phyloP scores from a whole-genome alignment of 345 rosid genomes.

The Gossypium longicalyx region DNA sequence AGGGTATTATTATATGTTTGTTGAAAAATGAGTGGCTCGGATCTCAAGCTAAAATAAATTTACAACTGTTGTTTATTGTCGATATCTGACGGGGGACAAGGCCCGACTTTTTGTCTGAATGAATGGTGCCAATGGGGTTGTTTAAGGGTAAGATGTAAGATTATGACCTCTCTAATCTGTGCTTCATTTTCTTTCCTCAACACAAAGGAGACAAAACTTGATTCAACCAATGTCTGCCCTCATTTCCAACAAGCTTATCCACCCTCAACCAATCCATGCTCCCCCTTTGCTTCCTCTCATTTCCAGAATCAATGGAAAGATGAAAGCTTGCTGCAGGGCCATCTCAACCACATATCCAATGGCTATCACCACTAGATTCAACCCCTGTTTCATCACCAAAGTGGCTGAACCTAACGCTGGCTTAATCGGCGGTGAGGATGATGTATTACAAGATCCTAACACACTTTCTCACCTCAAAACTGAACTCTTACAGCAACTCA shows the following conservation, averaged over 20 bases:
- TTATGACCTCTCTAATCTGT: no score
- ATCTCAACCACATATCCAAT: conserved; percentile 17
- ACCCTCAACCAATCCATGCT: conserved; percentile 14
- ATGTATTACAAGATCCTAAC: not conserved
- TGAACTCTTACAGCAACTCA: conserved; percentile 37
- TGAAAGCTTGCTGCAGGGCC: conserved; percentile 10
- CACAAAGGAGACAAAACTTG: not conserved
- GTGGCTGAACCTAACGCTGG: not conserved
- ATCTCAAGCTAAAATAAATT: conserved; percentile 15
- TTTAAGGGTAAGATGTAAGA: no score
- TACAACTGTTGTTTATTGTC: not conserved
- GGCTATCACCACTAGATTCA: conserved; percentile 3
- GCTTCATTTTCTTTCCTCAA: no score
- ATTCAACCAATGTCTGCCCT: not conserved
- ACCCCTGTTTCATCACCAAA: not conserved
- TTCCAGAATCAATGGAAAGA: conserved; percentile 6
- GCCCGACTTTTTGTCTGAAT: not conserved
- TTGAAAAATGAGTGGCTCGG: conserved; percentile 5
- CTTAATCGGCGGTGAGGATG: conserved; percentile 6
- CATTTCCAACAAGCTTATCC: conserved; percentile 23
- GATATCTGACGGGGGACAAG: not conserved
- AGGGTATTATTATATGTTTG: not conserved
- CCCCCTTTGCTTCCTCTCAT: conserved; percentile 17
- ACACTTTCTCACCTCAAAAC: conserved; percentile 37
- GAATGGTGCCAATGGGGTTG: not conserved